Percentiles rank a stretch among this genome's conserved stretches.
Conservation (phyloP, 768 basidiomycete species). For the Floccularia luteovirens region DNA sequence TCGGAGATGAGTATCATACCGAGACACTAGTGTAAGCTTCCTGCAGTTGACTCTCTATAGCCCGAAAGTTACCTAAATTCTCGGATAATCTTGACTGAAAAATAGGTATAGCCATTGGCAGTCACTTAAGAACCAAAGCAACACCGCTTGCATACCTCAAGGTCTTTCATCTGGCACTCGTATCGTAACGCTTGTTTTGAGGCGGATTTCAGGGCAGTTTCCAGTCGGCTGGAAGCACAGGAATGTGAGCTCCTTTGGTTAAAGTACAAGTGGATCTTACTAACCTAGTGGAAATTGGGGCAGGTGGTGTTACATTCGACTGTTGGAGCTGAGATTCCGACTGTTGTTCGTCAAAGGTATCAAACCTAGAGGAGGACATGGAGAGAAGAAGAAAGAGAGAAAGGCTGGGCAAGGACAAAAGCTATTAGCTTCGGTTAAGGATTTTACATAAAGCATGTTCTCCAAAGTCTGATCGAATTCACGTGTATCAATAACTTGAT, state of each 20-base stretch:
- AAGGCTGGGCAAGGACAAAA: constrained; percentile 2
- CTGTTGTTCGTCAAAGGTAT: constrained; percentile 11
- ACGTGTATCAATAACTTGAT: constrained; percentile 17
- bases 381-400: constrained; percentile 6
- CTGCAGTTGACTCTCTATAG: constrained; percentile 62
- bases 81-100: constrained; percentile 57
- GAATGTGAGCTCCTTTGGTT: too few relatives aligned
- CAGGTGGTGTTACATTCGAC: constrained; percentile 9
- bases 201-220: constrained; percentile 35
- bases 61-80: constrained; percentile 66
- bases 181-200: constrained; percentile 40
- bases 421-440: constrained; percentile 1
- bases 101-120: constrained; percentile 3
- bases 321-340: constrained; percentile 8
- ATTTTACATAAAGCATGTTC: constrained; percentile 19
- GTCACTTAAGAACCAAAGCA: neutral
- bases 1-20: constrained; percentile 25
- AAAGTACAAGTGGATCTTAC: neutral
- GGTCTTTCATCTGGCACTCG: constrained; percentile 52
- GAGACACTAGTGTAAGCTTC: constrained; percentile 56
- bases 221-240: constrained; percentile 28
- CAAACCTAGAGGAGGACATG: constrained; percentile 6
- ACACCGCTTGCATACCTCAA: constrained; percentile 35
- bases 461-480: constrained; percentile 23
- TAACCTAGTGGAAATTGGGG: constrained; percentile 10